phyloP scores from a whole-genome alignment of 495 filamentous ascomycete genomes.

The Acidomyces sp. region DNA sequence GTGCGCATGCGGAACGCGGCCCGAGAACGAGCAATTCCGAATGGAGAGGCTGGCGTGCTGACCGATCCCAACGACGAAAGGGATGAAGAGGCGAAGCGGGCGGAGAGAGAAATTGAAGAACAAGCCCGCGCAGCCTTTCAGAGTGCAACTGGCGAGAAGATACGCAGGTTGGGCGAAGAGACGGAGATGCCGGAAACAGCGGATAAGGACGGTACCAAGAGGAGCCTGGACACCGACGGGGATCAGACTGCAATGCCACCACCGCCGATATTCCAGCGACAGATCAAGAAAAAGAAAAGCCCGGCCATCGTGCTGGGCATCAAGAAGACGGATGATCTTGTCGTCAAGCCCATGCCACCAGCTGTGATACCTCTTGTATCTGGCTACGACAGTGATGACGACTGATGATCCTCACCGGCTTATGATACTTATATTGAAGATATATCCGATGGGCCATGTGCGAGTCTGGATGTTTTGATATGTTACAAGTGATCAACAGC shows the following conservation, averaged over 20 bases:
- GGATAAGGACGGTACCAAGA: constrained; percentile 29
- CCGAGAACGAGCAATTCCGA: constrained; percentile 59
- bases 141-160: constrained; percentile 44
- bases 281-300: constrained; percentile 76
- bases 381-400: too few relatives aligned
- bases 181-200: constrained; percentile 12
- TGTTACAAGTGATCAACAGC: too few relatives aligned
- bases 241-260: constrained; percentile 21
- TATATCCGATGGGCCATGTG: too few relatives aligned
- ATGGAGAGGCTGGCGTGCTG: constrained; percentile 44
- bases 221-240: constrained; percentile 16
- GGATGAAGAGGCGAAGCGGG: constrained; percentile 47
- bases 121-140: constrained; percentile 67
- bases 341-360: too few relatives aligned
- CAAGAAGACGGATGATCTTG: too few relatives aligned
- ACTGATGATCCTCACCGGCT: too few relatives aligned
- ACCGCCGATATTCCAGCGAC: constrained; percentile 54
- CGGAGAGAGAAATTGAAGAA: constrained; percentile 79
- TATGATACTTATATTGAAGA: too few relatives aligned
- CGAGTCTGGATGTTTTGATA: too few relatives aligned
- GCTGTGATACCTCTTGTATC: too few relatives aligned
- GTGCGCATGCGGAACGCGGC: constrained; percentile 83
- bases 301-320: constrained; percentile 61
- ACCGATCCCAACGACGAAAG: constrained; percentile 32
- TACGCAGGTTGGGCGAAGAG: constrained; percentile 31